Base-by-base conservation (phyloP, 2,329 filamentous ascomycete genomes). In the Coniochaeta hoffmannii region DNA sequence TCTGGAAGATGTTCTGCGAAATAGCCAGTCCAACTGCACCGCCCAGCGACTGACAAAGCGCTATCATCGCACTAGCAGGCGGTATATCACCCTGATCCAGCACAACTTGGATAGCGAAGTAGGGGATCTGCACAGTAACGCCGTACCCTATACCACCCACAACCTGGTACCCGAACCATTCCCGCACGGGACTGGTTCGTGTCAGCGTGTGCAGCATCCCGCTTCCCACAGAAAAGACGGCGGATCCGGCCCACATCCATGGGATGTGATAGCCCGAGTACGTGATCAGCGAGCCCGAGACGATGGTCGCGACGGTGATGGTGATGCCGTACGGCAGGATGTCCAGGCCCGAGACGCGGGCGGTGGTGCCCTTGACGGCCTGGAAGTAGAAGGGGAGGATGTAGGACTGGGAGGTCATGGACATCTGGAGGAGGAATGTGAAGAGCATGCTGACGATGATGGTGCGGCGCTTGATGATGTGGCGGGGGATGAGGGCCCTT, bases 121-220 rank as follows among this genome's bases (percentile, higher is more conserved):
- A 69, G 4, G 73, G 73, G 1, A 78, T 69, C 61, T 82, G 76
- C 36, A 76, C 66, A 11, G 64, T 70, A 2, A 71, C 5, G 10
- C 61, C 58, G 19, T 59, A 55, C 7, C 60, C 59, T 10, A 57
- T 35, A 1, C 60, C 62, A 30, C 54, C 50, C 0, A 64, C n/a
- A n/a, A 61, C 30, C 15, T 63, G 61, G 44, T 57, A 61, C 10
- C 59, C 59, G n/a, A 62, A 55, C 58, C 61, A 64, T 15, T 32
- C 17, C 5, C 44, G 54, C 2, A 35, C 50, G 5, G 58, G 17
- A 3, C 56, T 60, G 14, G 24, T 31, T 7, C 55, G 55, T 10
- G 32, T 22, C 4, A 62, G 38, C 9, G 54, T 57, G 2, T 59
- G 59, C 22, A 59, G 41, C 32, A 63, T 54, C 1, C 61, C 60